Percentiles rank a stretch among this genome's conserved stretches.
phyloP scores from a whole-genome alignment of 345 rosid genomes.

The Hirschfeldia incana region DNA sequence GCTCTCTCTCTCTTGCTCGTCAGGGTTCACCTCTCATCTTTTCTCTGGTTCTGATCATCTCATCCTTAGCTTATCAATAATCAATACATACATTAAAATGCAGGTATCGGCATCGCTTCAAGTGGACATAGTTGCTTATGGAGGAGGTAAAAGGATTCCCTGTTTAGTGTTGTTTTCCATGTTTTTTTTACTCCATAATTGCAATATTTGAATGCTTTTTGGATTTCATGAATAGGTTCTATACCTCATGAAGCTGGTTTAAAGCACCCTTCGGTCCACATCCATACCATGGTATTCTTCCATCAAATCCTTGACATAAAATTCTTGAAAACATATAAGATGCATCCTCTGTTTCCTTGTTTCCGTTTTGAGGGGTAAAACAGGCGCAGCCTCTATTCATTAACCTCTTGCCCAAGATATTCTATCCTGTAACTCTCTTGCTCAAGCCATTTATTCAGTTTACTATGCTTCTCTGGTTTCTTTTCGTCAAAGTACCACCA shows the following conservation, averaged over 20 bases:
- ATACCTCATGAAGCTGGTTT: slow-evolving; percentile 70
- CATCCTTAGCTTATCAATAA: background rate
- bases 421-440: slow-evolving; percentile 64
- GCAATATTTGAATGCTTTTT: background rate
- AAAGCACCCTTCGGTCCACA: slow-evolving; percentile 70
- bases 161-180: background rate
- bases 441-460: slow-evolving; percentile 83
- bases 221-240: slow-evolving; percentile 55
- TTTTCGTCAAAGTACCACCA: slow-evolving; percentile 66
- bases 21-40: slow-evolving; percentile 50
- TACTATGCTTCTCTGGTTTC: slow-evolving; percentile 78
- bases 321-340: background rate
- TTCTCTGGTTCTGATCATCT: background rate
- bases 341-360: background rate
- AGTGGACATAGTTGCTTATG: slow-evolving; percentile 91
- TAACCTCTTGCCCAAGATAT: slow-evolving; percentile 56
- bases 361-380: background rate
- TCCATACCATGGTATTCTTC: slow-evolving; percentile 70
- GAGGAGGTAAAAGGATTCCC: slow-evolving; percentile 51
- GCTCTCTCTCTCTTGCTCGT: slow-evolving; percentile 82
- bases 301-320: background rate
- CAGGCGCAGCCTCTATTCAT: slow-evolving; percentile 65
- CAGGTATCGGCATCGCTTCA: slow-evolving; percentile 53
- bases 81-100: slow-evolving; percentile 28
- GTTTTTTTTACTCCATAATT: background rate